Evolutionary conservation across 1,139 yeast genomes (phyloP).

Genomic region (Keqinozyma sinolaborantium): DNA sequence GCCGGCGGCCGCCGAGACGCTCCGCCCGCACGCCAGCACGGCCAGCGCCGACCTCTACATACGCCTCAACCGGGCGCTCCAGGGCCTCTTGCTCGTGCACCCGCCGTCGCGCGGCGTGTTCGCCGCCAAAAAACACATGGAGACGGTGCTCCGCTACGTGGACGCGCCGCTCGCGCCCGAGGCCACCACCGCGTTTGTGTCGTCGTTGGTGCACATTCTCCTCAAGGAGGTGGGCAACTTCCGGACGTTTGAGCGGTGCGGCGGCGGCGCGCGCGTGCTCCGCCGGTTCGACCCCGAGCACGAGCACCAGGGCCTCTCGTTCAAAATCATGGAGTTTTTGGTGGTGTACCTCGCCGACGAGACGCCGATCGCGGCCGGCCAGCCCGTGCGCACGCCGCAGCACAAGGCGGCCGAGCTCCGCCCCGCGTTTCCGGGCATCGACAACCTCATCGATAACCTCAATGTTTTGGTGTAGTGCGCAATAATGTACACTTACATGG

Average conservation of each 20-base stretch:
- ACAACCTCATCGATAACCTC: slow-evolving; percentile 35
- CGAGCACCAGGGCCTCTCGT: slow-evolving; percentile 42
- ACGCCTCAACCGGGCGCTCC: slow-evolving; percentile 44
- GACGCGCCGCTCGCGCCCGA: slow-evolving; percentile 12
- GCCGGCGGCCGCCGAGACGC: slow-evolving; percentile 20
- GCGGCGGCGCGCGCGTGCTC: slow-evolving; percentile 59
- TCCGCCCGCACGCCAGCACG: slow-evolving; percentile 8
- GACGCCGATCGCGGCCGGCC: slow-evolving; percentile 20
- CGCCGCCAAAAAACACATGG: slow-evolving; percentile 28
- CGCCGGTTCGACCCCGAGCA: slow-evolving; percentile 23
- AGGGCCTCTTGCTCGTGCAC: slow-evolving; percentile 63
- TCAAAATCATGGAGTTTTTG: slow-evolving; percentile 67
- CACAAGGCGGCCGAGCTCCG: slow-evolving; percentile 58
- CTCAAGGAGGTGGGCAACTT: slow-evolving; percentile 56
- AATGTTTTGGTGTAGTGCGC: slow-evolving; percentile 25
- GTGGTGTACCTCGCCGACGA: slow-evolving; percentile 75
- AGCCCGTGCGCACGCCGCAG: slow-evolving; percentile 27
- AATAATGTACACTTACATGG: slow-evolving; percentile 79
- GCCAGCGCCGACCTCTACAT: slow-evolving; percentile 12
- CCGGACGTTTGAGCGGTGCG: slow-evolving; percentile 54
- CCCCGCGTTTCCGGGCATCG: slow-evolving; percentile 39
- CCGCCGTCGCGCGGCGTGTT: slow-evolving; percentile 52
- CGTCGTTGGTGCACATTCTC: slow-evolving; percentile 58
- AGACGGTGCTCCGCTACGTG: slow-evolving; percentile 23
- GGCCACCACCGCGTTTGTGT: slow-evolving; percentile 43